A percentile compares a stretch with the other conserved stretches of the same genome.
These are phyloP conservation scores for Daldinia grandis DNA, from an alignment of 495 filamentous ascomycete species.

Conservation along the genomic window DNA sequence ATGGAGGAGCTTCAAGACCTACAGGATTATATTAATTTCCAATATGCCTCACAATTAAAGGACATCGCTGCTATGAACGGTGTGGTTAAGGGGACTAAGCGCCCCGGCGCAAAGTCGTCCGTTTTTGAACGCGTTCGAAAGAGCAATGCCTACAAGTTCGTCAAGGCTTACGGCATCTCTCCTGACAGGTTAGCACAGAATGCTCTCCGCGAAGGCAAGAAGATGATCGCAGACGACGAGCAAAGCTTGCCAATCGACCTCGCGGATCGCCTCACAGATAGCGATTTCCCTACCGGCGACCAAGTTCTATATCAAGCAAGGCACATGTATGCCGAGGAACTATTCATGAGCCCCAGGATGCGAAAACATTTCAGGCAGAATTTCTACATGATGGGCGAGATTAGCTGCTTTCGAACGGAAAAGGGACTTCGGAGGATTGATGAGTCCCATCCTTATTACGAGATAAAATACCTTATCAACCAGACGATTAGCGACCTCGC, in stretches of 20 bases:
- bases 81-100: constrained; percentile 63
- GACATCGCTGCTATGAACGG: constrained; percentile 73
- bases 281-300: constrained; percentile 78
- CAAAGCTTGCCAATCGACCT: constrained; percentile 78
- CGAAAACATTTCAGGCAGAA: constrained; percentile 81
- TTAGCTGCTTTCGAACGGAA: constrained; percentile 89
- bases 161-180: constrained; percentile 88
- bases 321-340: constrained; percentile 88
- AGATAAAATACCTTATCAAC: constrained; percentile 95
- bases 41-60: constrained; percentile 83
- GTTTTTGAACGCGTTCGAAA: constrained; percentile 85
- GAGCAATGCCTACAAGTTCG: constrained; percentile 79
- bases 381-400: constrained; percentile 81
- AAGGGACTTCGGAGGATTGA: constrained; percentile 95
- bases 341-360: constrained; percentile 88
- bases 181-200: constrained; percentile 88
- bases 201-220: constrained; percentile 76
- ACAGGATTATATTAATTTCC: constrained; percentile 96
- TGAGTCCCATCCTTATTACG: constrained; percentile 94
- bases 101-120: constrained; percentile 77
- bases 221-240: constrained; percentile 85
- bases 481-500: constrained; percentile 84
- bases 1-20: constrained; percentile 96
- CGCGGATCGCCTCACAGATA: constrained; percentile 75
- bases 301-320: constrained; percentile 81